Evolutionary conservation across 352 stramenopile genomes (phyloP).

Genomic region (Plasmopara viticola): DNA sequence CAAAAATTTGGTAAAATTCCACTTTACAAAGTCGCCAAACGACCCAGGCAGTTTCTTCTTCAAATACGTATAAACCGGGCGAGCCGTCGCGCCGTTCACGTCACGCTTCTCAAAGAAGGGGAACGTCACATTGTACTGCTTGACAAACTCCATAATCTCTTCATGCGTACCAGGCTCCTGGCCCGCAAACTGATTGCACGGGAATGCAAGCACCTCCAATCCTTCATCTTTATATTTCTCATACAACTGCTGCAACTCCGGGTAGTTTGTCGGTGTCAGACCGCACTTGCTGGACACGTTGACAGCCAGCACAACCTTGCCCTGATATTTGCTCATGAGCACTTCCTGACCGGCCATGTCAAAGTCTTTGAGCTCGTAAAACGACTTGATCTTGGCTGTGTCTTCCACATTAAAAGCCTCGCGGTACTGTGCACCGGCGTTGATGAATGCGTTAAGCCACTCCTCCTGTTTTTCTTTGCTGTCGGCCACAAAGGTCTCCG

Average conservation of each 20-base stretch:
- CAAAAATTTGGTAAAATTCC: constrained; percentile 91
- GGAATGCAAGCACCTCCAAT: constrained; percentile 73
- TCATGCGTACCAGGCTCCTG: constrained; percentile 62
- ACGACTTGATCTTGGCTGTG: constrained; percentile 33
- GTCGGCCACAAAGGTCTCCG: constrained; percentile 33
- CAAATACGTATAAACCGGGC: constrained; percentile 81
- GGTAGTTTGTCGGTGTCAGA: constrained; percentile 84
- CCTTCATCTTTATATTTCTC: constrained; percentile 64
- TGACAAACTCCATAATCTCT: constrained; percentile 62
- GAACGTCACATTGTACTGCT: constrained; percentile 44
- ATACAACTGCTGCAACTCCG: constrained; percentile 67
- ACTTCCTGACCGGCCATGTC: constrained; percentile 65
- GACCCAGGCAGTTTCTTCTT: constrained; percentile 65
- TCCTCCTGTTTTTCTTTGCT: constrained; percentile 39
- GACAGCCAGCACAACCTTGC: constrained; percentile 63
- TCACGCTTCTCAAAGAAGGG: constrained; percentile 73
- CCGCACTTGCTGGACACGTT: constrained; percentile 86
- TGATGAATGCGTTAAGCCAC: constrained; percentile 47
- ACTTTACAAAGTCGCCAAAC: constrained; percentile 76
- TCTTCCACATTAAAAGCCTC: constrained; percentile 31
- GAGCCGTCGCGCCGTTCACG: constrained; percentile 79
- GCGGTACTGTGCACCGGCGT: constrained; percentile 43
- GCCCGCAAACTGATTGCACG: constrained; percentile 84
- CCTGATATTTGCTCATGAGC: constrained; percentile 58
- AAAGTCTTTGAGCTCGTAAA: constrained; percentile 79